These are phyloP conservation scores for Microcyclospora pomicola DNA, from an alignment of 2,329 filamentous ascomycete genomes.

Conservation along the genomic window DNA sequence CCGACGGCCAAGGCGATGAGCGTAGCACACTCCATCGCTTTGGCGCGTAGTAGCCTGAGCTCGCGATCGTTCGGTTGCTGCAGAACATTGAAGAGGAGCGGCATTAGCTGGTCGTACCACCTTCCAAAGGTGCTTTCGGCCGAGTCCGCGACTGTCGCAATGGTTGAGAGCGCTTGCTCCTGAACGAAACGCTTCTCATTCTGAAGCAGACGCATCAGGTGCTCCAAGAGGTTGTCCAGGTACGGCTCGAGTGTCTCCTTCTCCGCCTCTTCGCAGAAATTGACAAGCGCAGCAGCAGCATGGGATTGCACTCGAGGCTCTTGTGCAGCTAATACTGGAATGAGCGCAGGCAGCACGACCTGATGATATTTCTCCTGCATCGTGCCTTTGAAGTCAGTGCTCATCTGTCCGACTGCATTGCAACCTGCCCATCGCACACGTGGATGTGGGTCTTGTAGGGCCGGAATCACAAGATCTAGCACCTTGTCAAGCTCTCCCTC, in stretches of 20 bases:
- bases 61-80: constrained; percentile 87
- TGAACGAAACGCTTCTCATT: constrained; percentile 93
- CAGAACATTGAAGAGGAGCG: constrained; percentile 77
- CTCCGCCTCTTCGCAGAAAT: constrained; percentile 97
- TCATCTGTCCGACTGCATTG: constrained; percentile 99
- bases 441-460: constrained; percentile 77
- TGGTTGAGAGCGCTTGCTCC: constrained; percentile 92
- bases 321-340: constrained; percentile 77
- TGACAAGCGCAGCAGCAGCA: constrained; percentile 91
- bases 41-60: constrained; percentile 76
- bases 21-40: constrained; percentile 98
- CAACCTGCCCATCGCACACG: constrained; percentile 95
- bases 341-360: constrained; percentile 74
- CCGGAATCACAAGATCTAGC: constrained; percentile 83
- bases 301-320: constrained; percentile 94
- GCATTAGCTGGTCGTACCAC: constrained; percentile 95
- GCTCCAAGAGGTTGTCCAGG: constrained; percentile 70
- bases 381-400: constrained; percentile 92
- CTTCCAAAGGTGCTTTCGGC: constrained; percentile 88
- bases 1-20: constrained; percentile 90
- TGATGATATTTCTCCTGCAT: constrained; percentile 97
- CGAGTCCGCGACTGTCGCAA: constrained; percentile 96
- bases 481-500: constrained; percentile 87
- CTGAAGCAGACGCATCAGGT: constrained; percentile 75
- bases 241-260: constrained; percentile 86